Percentiles rank a stretch among this genome's conserved stretches.
These are phyloP conservation scores for Thalia dealbata DNA, from an alignment of 176 grass and related monocot species.

Conservation along the genomic window DNA sequence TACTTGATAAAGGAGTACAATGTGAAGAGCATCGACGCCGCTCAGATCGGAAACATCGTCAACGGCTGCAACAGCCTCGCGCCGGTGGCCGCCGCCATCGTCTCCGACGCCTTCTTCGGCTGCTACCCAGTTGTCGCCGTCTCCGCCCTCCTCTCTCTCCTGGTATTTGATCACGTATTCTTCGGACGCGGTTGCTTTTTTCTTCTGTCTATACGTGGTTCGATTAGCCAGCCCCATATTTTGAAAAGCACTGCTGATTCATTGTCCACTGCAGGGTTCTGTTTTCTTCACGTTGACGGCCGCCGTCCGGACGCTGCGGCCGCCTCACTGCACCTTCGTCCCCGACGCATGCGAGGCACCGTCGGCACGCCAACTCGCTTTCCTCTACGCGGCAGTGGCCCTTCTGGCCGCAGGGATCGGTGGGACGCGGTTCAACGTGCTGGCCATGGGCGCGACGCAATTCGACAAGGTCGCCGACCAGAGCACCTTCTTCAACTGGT, in stretches of 20 bases:
- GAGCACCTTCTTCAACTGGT: constrained; percentile 21
- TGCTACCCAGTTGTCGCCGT: constrained; percentile 47
- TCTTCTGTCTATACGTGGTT: too few species aligned
- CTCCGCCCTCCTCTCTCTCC: constrained; percentile 28
- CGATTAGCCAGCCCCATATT: too few species aligned
- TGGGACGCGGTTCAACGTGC: constrained; percentile 6
- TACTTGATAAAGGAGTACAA: constrained; percentile 61
- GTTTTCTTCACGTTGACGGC: constrained; percentile 58
- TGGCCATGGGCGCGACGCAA: constrained; percentile 5
- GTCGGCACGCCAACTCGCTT: neutral
- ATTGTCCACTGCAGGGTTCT: constrained; percentile 27
- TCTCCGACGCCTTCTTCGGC: constrained; percentile 68
- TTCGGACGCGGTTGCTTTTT: too few species aligned
- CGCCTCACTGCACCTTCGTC: constrained; percentile 16
- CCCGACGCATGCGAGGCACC: constrained; percentile 18
- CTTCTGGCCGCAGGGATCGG: neutral
- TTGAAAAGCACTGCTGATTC: too few species aligned
- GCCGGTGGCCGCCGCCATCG: constrained; percentile 46
- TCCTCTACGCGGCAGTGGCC: neutral
- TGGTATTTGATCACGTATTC: constrained; percentile 7
- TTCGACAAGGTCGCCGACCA: neutral
- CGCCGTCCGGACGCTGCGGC: constrained; percentile 22
- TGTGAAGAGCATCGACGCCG: constrained; percentile 57
- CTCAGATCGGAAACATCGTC: constrained; percentile 57
- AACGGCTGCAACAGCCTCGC: constrained; percentile 40